Evolutionary conservation across 139 green algal species (phyloP), one percentile per base, ranked within the genome.

Genomic region (Raphidocelis subcapitata): DNA sequence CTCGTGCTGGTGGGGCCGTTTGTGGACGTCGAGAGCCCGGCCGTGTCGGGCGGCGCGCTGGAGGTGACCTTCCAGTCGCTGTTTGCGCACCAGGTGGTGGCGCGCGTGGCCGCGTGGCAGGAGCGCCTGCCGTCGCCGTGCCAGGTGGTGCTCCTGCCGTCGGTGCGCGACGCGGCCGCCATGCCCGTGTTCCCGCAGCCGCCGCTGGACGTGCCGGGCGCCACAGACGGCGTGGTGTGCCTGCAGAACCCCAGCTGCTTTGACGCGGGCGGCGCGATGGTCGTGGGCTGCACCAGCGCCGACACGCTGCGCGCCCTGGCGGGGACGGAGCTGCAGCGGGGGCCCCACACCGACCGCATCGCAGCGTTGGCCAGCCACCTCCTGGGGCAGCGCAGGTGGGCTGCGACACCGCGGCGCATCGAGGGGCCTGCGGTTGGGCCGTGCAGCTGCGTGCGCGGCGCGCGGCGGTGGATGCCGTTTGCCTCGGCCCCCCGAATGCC

Each of bases 1-100:
- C 55, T 66, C 41, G 59, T 98, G 73, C 80, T 97, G 46, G 47
- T 91, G 64, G 92, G 95, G 1, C 95, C 95, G 3, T 99, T 98
- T 80, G 88, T 99, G 52, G 94, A 99, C 80, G 81, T 52, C 3
- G 86, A 96, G 65, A 90, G 97, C 73, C 82, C 90, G 3, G 4
- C 62, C 1, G 61, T 99, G 1, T 47, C 63, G n/a, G 26, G 61
- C 0, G 95, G 92, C 26, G 51, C 56, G 41, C 41, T 97, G n/a
- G 69, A 92, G 0, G 57, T 88, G 14, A 85, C 76, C 1, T 97
- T 93, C 72, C 86, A 98, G 29, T 71, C 89, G 2, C 3, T 97
- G 33, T 94, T 93, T 57, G 72, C 80, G 21, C 51, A 72, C 32
- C 63, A 90, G 82, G 84, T 89, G 52, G 24, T 89, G 37, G 64